Percentiles rank a stretch among this genome's conserved stretches.
These are phyloP conservation scores for Beauveria scarabaeidicola DNA, from an alignment of 2,329 filamentous ascomycete species.

Conservation along the genomic window DNA sequence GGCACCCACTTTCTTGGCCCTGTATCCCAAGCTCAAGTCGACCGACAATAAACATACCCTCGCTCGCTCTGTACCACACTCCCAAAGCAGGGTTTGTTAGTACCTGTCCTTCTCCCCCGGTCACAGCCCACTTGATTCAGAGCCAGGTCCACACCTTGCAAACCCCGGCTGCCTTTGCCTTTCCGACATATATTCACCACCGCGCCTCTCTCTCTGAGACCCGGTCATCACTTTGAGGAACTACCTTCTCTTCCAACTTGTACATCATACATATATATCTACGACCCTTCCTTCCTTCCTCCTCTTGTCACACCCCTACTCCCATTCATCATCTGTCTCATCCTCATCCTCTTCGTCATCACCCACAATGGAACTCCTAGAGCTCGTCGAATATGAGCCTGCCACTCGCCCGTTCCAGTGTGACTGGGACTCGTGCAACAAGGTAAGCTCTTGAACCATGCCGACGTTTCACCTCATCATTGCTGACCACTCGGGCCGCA, in stretches of 20 bases:
- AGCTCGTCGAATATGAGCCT: conserved; percentile 56
- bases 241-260: neutral
- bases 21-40: conserved; percentile 5
- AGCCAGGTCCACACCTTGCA: conserved; percentile 8
- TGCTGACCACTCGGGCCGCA: conserved; percentile 8
- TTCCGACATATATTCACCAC: conserved; percentile 12
- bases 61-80: conserved; percentile 6
- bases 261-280: conserved; percentile 6
- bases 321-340: conserved; percentile 1
- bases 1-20: conserved; percentile 6
- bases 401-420: conserved; percentile 55
- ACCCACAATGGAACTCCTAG: conserved; percentile 50
- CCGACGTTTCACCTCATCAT: neutral
- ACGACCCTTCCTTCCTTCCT: neutral
- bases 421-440: conserved; percentile 53
- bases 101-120: conserved; percentile 11
- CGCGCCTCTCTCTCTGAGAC: conserved; percentile 6
- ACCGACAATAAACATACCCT: conserved; percentile 9
- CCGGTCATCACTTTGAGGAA: conserved; percentile 1
- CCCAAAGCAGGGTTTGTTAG: conserved; percentile 8
- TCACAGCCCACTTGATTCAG: conserved; percentile 13
- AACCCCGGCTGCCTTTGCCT: conserved; percentile 7
- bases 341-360: neutral
- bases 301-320: neutral
- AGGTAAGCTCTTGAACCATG: conserved; percentile 36